Evolutionary conservation across 1,139 yeast species (phyloP), one percentile per base, ranked within the genome.

Genomic region (Blastobotrys raffinosifermentans): DNA sequence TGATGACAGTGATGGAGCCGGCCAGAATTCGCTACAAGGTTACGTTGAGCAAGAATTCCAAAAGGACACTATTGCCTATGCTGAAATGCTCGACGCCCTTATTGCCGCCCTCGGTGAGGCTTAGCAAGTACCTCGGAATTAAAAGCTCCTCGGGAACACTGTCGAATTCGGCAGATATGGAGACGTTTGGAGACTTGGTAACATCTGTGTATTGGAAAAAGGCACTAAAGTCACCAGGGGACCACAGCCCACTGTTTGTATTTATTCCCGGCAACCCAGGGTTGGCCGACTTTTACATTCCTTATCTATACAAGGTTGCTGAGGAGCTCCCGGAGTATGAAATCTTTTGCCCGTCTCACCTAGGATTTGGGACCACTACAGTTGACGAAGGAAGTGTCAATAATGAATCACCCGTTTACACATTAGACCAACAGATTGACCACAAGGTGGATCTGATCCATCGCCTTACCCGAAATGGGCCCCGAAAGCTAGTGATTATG

Each of bases 261-360:
- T 64, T 78, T 43, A 66, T 79, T 8, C 85, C 86, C 0, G 86
- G 86, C 0, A 79, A 79, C 46, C 86, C 86, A 0, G 86, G 85
- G 0, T 55, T 79, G 17, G 69, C 74, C 20, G 77, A 75, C 44
- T 78, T 68, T 53, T 79, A 79, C 52, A 62, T 63, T 8, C 66
- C 70, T 1, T 78, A 73, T 49, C 58, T 78, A 26, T 63, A 61
- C 23, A 53, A 64, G 25, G 54, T 78, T 34, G 75, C 74, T 37
- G 43, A 53, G 22, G 51, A 53, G 25, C 56, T 64, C 35, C 79
- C 81, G 0, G 53, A 58, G 2, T 60, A 65, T 35, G 80, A 75
- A 49, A 47, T 74, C 1, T 57, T 75, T 29, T 73, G 78, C 34
- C 63, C 75, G 20, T 73, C 81, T 18, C 81, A 77, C 46, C 71